Evolutionary conservation across 2,329 filamentous ascomycete species (phyloP).

Genomic region (Colletotrichum tabaci): DNA sequence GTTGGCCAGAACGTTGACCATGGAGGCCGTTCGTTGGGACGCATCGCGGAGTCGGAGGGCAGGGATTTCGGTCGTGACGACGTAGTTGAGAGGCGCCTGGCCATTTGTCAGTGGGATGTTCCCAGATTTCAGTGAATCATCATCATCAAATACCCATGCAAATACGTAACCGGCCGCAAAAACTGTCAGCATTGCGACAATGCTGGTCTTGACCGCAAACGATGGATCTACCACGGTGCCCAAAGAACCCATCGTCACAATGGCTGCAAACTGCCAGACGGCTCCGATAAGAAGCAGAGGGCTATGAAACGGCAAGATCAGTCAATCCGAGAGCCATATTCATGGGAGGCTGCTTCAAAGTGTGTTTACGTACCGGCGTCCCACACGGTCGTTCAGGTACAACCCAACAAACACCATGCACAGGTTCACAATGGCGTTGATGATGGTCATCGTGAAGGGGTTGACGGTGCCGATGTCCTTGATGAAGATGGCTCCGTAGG

Average conservation of each 20-base stretch:
- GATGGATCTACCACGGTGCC: constrained; percentile 37
- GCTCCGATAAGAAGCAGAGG: constrained; percentile 28
- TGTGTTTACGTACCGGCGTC: constrained; percentile 36
- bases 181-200: constrained; percentile 53
- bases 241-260: constrained; percentile 42
- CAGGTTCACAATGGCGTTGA: constrained; percentile 29
- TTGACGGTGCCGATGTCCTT: constrained; percentile 49
- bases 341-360: too few species aligned
- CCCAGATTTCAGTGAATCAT: not conserved
- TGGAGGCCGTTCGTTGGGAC: constrained; percentile 38
- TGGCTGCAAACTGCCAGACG: constrained; percentile 28
- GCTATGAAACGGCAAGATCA: not conserved
- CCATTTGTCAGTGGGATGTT: not conserved
- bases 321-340: not conserved
- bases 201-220: constrained; percentile 46
- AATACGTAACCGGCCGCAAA: constrained; percentile 51
- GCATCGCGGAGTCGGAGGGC: constrained; percentile 36
- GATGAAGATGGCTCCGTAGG: constrained; percentile 48
- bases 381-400: constrained; percentile 32
- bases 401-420: constrained; percentile 27
- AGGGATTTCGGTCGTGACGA: constrained; percentile 54
- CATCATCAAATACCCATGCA: constrained; percentile 46
- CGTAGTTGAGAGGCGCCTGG: constrained; percentile 52
- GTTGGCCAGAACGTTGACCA: constrained; percentile 44
- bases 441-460: constrained; percentile 48